Evolutionary conservation across 148 eudicot genomes (phyloP).

Genomic region (Oxyria digyna): DNA sequence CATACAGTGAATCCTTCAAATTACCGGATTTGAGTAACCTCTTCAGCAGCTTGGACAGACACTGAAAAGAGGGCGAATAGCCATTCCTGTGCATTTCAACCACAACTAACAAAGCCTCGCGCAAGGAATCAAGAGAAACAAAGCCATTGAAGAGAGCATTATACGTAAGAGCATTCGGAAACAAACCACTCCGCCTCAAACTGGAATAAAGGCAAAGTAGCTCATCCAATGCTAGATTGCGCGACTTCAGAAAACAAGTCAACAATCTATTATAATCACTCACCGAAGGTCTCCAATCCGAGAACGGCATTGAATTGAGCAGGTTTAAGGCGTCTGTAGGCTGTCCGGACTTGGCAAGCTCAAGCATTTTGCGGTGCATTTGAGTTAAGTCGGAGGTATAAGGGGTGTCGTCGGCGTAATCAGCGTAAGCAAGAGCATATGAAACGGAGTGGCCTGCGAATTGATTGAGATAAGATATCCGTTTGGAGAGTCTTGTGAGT

Average conservation of each 20-base stretch:
- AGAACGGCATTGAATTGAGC: constrained; percentile 23
- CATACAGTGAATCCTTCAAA: constrained; percentile 17
- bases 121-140: constrained; percentile 17
- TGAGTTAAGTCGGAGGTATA: constrained; percentile 13
- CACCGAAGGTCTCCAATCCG: constrained; percentile 28
- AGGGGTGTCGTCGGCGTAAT: constrained; percentile 12
- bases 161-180: constrained; percentile 40
- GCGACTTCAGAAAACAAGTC: constrained; percentile 29
- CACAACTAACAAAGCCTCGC: constrained; percentile 19
- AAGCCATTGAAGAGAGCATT: constrained; percentile 34
- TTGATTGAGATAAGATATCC: background rate
- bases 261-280: constrained; percentile 45
- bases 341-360: constrained; percentile 30
- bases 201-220: constrained; percentile 18
- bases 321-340: constrained; percentile 25
- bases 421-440: constrained; percentile 13
- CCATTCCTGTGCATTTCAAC: constrained; percentile 40
- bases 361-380: constrained; percentile 26
- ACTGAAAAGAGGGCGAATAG: constrained; percentile 28
- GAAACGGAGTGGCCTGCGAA: constrained; percentile 17
- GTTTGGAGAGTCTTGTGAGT: background rate
- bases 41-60: constrained; percentile 31
- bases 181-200: constrained; percentile 32
- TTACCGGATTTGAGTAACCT: constrained; percentile 20
- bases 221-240: constrained; percentile 18